phyloP scores from a whole-genome alignment of 1,284 basidiomycete species.

The Ustilago crameri region DNA sequence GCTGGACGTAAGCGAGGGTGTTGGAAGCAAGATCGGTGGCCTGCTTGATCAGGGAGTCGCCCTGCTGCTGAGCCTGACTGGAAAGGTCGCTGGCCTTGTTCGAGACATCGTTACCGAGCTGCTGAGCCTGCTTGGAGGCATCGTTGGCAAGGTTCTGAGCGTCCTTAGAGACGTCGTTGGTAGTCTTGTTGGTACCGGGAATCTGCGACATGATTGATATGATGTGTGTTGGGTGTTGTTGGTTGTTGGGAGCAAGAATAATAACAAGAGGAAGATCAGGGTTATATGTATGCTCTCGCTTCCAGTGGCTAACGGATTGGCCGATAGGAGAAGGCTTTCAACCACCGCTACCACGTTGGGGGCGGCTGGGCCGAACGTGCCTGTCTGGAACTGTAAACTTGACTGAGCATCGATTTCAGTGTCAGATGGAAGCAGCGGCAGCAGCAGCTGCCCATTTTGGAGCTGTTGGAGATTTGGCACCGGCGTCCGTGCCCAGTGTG shows the following conservation, averaged over 20 bases:
- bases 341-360: not conserved
- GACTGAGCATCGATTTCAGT: no score
- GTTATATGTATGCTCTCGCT: slow-evolving; percentile 8
- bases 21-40: slow-evolving; percentile 48
- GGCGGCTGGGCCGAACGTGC: no score
- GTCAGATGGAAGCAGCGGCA: no score
- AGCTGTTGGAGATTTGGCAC: no score
- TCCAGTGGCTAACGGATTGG: slow-evolving; percentile 6
- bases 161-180: slow-evolving; percentile 47
- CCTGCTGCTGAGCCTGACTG: slow-evolving; percentile 38
- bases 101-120: slow-evolving; percentile 37
- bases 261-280: not conserved
- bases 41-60: slow-evolving; percentile 44
- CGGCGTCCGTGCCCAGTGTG: no score
- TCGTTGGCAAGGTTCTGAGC: slow-evolving; percentile 47
- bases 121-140: slow-evolving; percentile 38
- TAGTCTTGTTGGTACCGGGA: slow-evolving; percentile 50
- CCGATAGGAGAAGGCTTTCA: slow-evolving; percentile 10
- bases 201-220: slow-evolving; percentile 39
- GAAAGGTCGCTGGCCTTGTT: slow-evolving; percentile 41
- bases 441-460: no score
- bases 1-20: slow-evolving; percentile 51
- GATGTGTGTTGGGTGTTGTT: not conserved
- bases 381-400: no score
- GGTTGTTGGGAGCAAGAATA: not conserved